Percentiles rank a stretch among this genome's conserved stretches.
Conservation (phyloP, 495 filamentous ascomycete genomes). For the Neurospora sp. region DNA sequence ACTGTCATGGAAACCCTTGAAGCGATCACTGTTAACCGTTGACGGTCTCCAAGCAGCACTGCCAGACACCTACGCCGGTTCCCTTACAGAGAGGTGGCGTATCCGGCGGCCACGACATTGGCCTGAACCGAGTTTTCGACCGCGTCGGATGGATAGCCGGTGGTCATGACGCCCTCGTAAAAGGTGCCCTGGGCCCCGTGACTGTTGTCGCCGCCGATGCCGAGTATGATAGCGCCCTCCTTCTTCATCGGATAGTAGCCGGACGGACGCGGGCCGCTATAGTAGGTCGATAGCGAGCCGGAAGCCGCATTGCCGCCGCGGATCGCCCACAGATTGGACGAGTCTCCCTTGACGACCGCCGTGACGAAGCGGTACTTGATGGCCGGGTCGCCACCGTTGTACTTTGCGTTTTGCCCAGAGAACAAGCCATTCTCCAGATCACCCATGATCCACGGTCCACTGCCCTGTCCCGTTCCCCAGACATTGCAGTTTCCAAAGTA, state of each 20-base stretch:
- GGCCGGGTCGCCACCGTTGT: conserved; percentile 37
- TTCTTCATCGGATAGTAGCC: neutral
- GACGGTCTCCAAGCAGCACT: too few species aligned
- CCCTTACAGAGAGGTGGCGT: conserved; percentile 8
- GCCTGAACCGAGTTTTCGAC: conserved; percentile 48
- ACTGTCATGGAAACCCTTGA: too few species aligned
- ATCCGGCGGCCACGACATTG: conserved; percentile 31
- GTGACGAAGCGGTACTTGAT: conserved; percentile 43
- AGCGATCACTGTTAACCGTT: neutral
- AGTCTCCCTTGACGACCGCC: conserved; percentile 39
- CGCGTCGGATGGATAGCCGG: neutral
- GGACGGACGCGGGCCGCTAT: conserved; percentile 33
- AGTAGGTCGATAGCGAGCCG: conserved; percentile 45
- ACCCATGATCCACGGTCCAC: conserved; percentile 51
- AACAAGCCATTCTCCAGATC: conserved; percentile 39
- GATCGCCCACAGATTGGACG: conserved; percentile 41
- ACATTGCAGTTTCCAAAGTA: conserved; percentile 41
- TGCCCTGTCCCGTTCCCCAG: conserved; percentile 44
- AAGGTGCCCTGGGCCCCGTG: neutral
- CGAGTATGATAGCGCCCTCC: neutral
- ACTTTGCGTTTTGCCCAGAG: conserved; percentile 8
- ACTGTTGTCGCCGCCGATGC: conserved; percentile 25
- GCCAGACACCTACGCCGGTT: conserved; percentile 1
- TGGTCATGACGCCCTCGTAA: neutral
- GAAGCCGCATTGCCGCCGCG: conserved; percentile 44